A percentile compares a stretch with the other conserved stretches of the same genome.
phyloP scores from a whole-genome alignment of 805 yeast genomes.

The Sugiyamaella marilandica region DNA sequence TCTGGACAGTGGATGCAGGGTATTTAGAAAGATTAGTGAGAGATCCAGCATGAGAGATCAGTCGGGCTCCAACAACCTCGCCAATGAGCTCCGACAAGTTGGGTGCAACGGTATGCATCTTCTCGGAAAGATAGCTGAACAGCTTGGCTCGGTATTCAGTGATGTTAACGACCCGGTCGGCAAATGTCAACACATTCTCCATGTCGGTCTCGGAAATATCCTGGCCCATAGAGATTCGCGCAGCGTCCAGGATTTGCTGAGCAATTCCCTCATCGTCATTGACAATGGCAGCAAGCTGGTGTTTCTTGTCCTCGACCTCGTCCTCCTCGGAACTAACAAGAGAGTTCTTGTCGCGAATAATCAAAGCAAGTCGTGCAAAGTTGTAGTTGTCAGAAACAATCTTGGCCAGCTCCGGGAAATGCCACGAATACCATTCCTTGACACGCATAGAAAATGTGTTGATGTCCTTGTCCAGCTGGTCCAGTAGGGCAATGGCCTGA shows the following conservation, averaged over 20 bases:
- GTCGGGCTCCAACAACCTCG: slow-evolving; percentile 97
- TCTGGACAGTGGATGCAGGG: slow-evolving; percentile 99
- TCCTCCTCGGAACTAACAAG: slow-evolving; percentile 48
- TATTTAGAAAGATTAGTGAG: slow-evolving; percentile 93
- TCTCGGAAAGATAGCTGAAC: slow-evolving; percentile 82
- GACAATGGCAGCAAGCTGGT: slow-evolving; percentile 84
- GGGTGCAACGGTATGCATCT: slow-evolving; percentile 98
- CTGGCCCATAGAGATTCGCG: slow-evolving; percentile 98
- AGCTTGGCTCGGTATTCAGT: slow-evolving; percentile 84
- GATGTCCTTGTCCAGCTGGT: slow-evolving; percentile 96
- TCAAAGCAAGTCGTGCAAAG: slow-evolving; percentile 75
- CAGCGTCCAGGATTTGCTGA: slow-evolving; percentile 87
- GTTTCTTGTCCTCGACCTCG: slow-evolving; percentile 44
- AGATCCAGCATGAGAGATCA: slow-evolving; percentile 98
- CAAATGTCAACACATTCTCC: slow-evolving; percentile 85
- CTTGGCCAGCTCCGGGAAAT: slow-evolving; percentile 94
- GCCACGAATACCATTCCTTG: slow-evolving; percentile 99
- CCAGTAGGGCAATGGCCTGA: slow-evolving; percentile 96
- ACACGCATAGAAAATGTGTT: slow-evolving; percentile 97
- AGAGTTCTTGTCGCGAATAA: slow-evolving; percentile 82
- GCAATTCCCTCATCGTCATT: slow-evolving; percentile 91
- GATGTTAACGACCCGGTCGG: slow-evolving; percentile 86
- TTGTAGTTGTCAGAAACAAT: slow-evolving; percentile 84
- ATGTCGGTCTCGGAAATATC: slow-evolving; percentile 93
- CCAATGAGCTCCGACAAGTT: slow-evolving; percentile 95